phyloP scores from a whole-genome alignment of 2,329 filamentous ascomycete genomes.

The Myriangium duriaei region DNA sequence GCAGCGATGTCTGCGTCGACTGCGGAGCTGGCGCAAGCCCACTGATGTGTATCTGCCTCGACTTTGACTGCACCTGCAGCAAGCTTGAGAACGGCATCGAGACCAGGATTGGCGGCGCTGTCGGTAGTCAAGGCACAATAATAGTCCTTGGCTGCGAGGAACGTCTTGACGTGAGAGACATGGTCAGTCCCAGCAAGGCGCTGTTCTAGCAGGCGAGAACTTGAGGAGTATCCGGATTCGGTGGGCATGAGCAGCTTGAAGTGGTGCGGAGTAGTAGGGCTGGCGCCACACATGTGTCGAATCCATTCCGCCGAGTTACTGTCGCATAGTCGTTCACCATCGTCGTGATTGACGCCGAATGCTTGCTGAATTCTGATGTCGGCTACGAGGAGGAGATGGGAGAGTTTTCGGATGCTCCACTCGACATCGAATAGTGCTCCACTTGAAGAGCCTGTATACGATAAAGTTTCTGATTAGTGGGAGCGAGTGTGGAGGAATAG shows the following conservation, averaged over 20 bases:
- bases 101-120: too few relatives aligned
- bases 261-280: background rate
- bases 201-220: background rate
- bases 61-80: background rate
- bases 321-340: background rate
- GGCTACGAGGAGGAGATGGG: background rate
- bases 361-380: background rate
- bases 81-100: background rate
- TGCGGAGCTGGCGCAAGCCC: background rate
- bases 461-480: too few relatives aligned
- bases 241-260: background rate
- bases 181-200: background rate
- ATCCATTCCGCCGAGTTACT: background rate
- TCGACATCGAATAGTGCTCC: too few relatives aligned
- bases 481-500: too few relatives aligned
- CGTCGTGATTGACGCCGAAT: too few relatives aligned
- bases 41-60: background rate
- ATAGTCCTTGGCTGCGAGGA: background rate
- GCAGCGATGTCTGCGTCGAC: background rate
- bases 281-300: background rate
- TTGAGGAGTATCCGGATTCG: background rate
- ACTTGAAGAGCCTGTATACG: too few relatives aligned
- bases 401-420: background rate
- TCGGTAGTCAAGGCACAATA: background rate
- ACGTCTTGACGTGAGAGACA: background rate